Percentiles rank a stretch among this genome's conserved stretches.
phyloP scores from a whole-genome alignment of 257 asterid genomes.

The Agastache rugosa region DNA sequence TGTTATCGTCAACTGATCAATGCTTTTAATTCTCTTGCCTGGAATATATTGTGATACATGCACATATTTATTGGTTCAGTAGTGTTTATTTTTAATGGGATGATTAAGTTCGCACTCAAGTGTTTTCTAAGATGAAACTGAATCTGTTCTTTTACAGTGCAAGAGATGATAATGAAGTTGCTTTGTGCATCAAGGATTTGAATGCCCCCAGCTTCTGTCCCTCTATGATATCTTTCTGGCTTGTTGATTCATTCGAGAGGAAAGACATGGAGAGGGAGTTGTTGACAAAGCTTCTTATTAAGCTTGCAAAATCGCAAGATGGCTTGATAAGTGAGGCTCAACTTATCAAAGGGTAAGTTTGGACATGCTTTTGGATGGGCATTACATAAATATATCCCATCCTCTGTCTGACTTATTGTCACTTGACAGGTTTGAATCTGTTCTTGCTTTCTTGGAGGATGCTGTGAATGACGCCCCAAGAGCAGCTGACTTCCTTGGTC shows the following conservation, averaged over 20 bases:
- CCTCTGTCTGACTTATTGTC: constrained; percentile 30
- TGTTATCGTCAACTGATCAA: neutral
- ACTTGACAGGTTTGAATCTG: constrained; percentile 67
- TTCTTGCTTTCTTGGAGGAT: constrained; percentile 63
- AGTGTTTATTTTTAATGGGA: neutral
- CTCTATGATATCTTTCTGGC: constrained; percentile 82
- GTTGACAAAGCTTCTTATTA: constrained; percentile 69
- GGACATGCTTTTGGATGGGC: constrained; percentile 15
- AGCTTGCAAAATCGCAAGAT: constrained; percentile 62
- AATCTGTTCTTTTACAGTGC: constrained; percentile 56
- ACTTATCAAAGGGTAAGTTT: constrained; percentile 72
- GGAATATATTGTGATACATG: neutral
- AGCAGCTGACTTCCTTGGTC: constrained; percentile 70
- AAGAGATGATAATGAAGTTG: constrained; percentile 81
- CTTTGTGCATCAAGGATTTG: constrained; percentile 79
- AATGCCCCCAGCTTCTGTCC: constrained; percentile 78
- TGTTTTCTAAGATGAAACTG: neutral
- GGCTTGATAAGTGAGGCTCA: constrained; percentile 63
- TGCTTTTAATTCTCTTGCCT: neutral
- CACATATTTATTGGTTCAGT: neutral
- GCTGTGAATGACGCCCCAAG: constrained; percentile 71
- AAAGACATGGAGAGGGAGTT: constrained; percentile 84
- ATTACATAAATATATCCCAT: no score
- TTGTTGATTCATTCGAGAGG: constrained; percentile 86
- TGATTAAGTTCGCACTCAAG: neutral